Base-by-base conservation (phyloP, 345 rosid genomes). In the Pugionium cornutum region DNA sequence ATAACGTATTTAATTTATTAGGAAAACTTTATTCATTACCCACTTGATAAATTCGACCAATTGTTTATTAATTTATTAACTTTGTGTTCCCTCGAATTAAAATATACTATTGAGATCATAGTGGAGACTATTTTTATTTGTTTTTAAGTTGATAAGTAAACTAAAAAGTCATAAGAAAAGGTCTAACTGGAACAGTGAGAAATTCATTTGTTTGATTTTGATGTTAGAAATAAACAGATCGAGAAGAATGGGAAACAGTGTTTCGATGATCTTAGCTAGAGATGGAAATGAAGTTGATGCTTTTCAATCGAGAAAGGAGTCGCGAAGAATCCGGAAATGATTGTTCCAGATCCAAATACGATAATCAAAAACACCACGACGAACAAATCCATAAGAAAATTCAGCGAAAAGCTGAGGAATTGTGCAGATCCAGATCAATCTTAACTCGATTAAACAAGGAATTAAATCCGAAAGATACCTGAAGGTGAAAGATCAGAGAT, bases 101-200 rank as follows among this genome's bases (percentile, higher is more conserved):
- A 51, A 34, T 51, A 57, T 30, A 35, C 39, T 72, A 71, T 72
- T 67, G 44, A 58, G 35, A 58, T 72, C 76, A 58, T 51, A 52
- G 62, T 72, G 67, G 67, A 58, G 71, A 72, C 67, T 4, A 33
- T 2, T 47, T 18, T 25, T 25, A 1, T n/a, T 58, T 4, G 0
- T 48, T 37, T 42, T 68, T 2, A 4, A 51, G 50, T 34, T 34
- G 5, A 3, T 34, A 34, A 30, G 25, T 42, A 49, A 39, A 34
- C 10, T 9, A 28, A 44, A 52, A 69, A 69, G 74, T 34, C 5
- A 34, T 34, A 34, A 34, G 5, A 5, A 34, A 53, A 70, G 62
- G 75, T 70, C 75, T 47, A 62, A 53, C 42, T 54, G 27, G 0
- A 62, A 54, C 63, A 62, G 57, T 70, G 50, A 46, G 4, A 62